A percentile compares a stretch with the other conserved stretches of the same genome.
Conservation (phyloP, 1,284 basidiomycete genomes). For the Waitea zeae region DNA sequence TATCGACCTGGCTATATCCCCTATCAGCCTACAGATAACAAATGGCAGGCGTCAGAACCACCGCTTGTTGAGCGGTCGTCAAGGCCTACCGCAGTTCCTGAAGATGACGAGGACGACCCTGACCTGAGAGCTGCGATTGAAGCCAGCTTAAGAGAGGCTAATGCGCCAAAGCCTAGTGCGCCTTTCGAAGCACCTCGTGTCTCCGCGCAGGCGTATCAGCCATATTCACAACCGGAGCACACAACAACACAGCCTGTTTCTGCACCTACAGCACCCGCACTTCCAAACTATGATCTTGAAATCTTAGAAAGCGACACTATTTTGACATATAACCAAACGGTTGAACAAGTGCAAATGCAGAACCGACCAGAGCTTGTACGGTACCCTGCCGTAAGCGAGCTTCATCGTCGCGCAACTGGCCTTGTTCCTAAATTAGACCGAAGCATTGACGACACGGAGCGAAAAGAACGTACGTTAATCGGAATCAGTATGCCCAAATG, state of each 20-base stretch:
- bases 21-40: constrained; percentile 28
- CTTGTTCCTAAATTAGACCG: constrained; percentile 73
- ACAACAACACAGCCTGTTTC: constrained; percentile 18
- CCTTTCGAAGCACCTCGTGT: constrained; percentile 44
- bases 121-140: constrained; percentile 92
- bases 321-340: constrained; percentile 76
- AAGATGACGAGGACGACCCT: constrained; percentile 85
- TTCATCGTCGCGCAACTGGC: constrained; percentile 74
- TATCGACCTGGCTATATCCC: constrained; percentile 52
- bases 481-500: neutral
- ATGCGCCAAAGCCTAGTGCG: constrained; percentile 64
- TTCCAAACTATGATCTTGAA: constrained; percentile 65
- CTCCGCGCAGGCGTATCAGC: constrained; percentile 3
- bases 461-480: constrained; percentile 63
- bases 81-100: constrained; percentile 24
- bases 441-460: constrained; percentile 72
- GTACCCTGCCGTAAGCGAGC: constrained; percentile 68
- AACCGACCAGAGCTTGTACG: constrained; percentile 63
- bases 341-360: constrained; percentile 69
- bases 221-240: constrained; percentile 25
- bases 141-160: constrained; percentile 79
- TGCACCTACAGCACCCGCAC: constrained; percentile 25
- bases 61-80: constrained; percentile 43
- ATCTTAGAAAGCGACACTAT: constrained; percentile 72
- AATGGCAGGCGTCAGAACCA: constrained; percentile 58